A percentile compares a stretch with the other conserved stretches of the same genome.
phyloP scores from a whole-genome alignment of 129 eudicot species.

The Rutidosis leptorrhynchoides region DNA sequence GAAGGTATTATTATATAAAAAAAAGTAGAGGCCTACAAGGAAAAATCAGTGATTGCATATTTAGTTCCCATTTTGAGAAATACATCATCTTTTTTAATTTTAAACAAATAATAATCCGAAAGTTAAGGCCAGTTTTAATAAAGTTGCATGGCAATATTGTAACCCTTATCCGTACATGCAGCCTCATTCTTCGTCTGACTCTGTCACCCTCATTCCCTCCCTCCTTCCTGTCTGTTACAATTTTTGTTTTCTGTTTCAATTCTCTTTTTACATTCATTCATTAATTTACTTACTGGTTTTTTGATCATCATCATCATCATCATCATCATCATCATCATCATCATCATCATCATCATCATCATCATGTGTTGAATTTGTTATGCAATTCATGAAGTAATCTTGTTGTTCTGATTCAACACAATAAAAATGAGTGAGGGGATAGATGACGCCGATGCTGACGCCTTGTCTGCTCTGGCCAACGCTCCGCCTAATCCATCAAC shows the following conservation, averaged over 20 bases:
- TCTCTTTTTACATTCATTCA: background rate
- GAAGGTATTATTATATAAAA: too few relatives aligned
- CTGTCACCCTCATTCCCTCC: constrained; percentile 26
- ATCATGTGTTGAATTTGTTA: background rate
- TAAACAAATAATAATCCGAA: background rate
- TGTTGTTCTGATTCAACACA: background rate
- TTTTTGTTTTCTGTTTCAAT: constrained; percentile 26
- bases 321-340: too few relatives aligned
- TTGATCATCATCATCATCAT: too few relatives aligned
- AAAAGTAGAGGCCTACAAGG: too few relatives aligned
- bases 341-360: background rate
- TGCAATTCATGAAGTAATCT: constrained; percentile 11
- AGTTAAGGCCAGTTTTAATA: constrained; percentile 2
- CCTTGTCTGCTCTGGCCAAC: constrained; percentile 45
- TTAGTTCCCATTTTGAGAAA: too few relatives aligned
- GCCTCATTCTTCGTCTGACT: constrained; percentile 34
- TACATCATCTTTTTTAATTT: too few relatives aligned
- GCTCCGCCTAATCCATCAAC: constrained; percentile 48
- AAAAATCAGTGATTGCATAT: too few relatives aligned
- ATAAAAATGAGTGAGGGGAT: constrained; percentile 37
- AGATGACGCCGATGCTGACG: constrained; percentile 60
- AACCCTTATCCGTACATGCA: constrained; percentile 25
- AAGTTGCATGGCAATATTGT: constrained; percentile 31
- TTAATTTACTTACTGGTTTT: background rate
- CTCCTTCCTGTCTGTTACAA: constrained; percentile 22